phyloP scores from a whole-genome alignment of 306 rosid genomes.

The Cajanus cajan region DNA sequence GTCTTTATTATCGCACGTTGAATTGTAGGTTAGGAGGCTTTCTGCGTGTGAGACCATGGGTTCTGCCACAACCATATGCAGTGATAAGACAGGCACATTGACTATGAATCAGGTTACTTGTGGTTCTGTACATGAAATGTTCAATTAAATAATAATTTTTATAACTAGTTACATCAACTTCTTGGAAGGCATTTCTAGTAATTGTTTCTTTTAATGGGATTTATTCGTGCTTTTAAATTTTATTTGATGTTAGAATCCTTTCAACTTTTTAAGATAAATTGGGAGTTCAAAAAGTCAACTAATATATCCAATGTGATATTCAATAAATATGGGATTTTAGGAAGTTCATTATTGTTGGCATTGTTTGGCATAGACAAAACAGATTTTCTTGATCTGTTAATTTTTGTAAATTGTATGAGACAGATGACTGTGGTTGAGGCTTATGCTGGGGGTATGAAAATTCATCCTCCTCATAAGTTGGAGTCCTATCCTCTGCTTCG shows the following conservation, averaged over 20 bases:
- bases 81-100: constrained; percentile 98
- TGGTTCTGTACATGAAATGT: constrained; percentile 19
- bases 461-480: constrained; percentile 54
- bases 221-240: not conserved
- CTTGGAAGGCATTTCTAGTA: constrained; percentile 8
- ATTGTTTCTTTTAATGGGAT: not conserved
- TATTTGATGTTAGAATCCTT: not conserved
- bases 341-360: constrained; percentile 8
- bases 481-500: constrained; percentile 50
- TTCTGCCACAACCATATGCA: constrained; percentile 96
- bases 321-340: not conserved
- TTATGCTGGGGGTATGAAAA: constrained; percentile 64
- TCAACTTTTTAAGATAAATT: not conserved
- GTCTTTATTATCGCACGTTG: not conserved
- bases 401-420: not conserved
- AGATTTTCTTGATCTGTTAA: not conserved
- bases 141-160: not conserved
- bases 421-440: constrained; percentile 96
- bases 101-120: constrained; percentile 73
- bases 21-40: constrained; percentile 89
- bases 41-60: constrained; percentile 99
- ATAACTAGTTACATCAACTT: not conserved
- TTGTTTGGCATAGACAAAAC: not conserved
- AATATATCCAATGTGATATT: constrained; percentile 7
- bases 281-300: constrained; percentile 1